Evolutionary conservation across 495 filamentous ascomycete genomes (phyloP).

Genomic region (Penicillium ucsense): DNA sequence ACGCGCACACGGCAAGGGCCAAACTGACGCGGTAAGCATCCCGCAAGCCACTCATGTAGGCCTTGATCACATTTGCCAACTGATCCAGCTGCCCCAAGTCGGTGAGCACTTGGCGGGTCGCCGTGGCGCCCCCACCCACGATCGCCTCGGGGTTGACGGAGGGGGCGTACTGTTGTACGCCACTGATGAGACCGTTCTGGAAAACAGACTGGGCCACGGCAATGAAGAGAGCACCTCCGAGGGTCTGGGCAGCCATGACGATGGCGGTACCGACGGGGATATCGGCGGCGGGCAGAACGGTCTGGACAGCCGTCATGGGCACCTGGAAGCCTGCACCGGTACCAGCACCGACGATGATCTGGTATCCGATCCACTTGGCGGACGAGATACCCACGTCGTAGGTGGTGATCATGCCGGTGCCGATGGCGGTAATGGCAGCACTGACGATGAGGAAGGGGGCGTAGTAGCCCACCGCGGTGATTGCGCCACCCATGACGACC

Average conservation of each 20-base stretch:
- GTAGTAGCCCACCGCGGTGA: constrained; percentile 58
- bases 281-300: constrained; percentile 13
- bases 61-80: constrained; percentile 15
- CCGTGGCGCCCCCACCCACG: constrained; percentile 25
- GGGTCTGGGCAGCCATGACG: constrained; percentile 60
- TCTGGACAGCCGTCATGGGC: constrained; percentile 22
- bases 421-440: constrained; percentile 44
- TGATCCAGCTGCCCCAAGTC: constrained; percentile 15
- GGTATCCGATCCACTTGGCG: constrained; percentile 50
- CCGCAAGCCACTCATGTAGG: constrained; percentile 21
- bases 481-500: constrained; percentile 35
- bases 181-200: constrained; percentile 45
- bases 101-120: constrained; percentile 37
- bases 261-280: constrained; percentile 31
- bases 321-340: constrained; percentile 43
- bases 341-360: constrained; percentile 46
- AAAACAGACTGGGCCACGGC: constrained; percentile 56
- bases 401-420: constrained; percentile 55
- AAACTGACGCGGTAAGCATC: constrained; percentile 20
- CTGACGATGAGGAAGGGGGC: constrained; percentile 54
- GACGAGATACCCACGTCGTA: constrained; percentile 33
- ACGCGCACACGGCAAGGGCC: constrained; percentile 25
- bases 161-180: constrained; percentile 31
- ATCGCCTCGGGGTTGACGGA: constrained; percentile 29
- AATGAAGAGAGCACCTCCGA: constrained; percentile 60